Conservation (phyloP, 2,329 filamentous ascomycete species). For the Neocucurbitaria cava region DNA sequence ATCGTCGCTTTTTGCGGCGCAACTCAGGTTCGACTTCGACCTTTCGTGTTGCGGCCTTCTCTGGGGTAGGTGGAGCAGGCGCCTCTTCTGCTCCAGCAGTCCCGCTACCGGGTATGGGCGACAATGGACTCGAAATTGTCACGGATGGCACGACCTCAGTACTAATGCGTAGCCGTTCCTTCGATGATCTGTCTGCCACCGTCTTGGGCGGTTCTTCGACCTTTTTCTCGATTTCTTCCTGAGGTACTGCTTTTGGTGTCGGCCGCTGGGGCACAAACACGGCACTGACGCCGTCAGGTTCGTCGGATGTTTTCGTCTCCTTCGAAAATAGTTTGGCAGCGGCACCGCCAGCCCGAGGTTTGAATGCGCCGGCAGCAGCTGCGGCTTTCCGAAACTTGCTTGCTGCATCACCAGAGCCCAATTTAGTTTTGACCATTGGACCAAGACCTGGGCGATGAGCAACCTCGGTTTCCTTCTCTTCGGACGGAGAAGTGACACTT, state of each 20-base stretch:
- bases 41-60: slow-evolving; percentile 27
- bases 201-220: slow-evolving; percentile 29
- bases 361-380: slow-evolving; percentile 72
- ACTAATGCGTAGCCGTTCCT: slow-evolving; percentile 37
- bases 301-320: slow-evolving; percentile 65
- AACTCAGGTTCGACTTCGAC: slow-evolving; percentile 52
- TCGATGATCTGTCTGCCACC: slow-evolving; percentile 35
- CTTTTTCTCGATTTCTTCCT: slow-evolving; percentile 36
- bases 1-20: slow-evolving; percentile 66
- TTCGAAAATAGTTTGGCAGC: slow-evolving; percentile 75
- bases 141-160: slow-evolving; percentile 45
- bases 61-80: slow-evolving; percentile 49
- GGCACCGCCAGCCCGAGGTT: slow-evolving; percentile 85
- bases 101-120: slow-evolving; percentile 22
- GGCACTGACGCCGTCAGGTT: slow-evolving; percentile 86
- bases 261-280: slow-evolving; percentile 75
- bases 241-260: slow-evolving; percentile 27
- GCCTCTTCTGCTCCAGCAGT: slow-evolving; percentile 30
- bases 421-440: slow-evolving; percentile 87
- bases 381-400: slow-evolving; percentile 82
- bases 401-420: slow-evolving; percentile 75
- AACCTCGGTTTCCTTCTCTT: slow-evolving; percentile 61
- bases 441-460: slow-evolving; percentile 77
- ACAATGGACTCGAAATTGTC: slow-evolving; percentile 44
- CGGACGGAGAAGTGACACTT: slow-evolving; percentile 54